Conservation (phyloP, 768 basidiomycete species). For the Tephrocybe sp. region DNA sequence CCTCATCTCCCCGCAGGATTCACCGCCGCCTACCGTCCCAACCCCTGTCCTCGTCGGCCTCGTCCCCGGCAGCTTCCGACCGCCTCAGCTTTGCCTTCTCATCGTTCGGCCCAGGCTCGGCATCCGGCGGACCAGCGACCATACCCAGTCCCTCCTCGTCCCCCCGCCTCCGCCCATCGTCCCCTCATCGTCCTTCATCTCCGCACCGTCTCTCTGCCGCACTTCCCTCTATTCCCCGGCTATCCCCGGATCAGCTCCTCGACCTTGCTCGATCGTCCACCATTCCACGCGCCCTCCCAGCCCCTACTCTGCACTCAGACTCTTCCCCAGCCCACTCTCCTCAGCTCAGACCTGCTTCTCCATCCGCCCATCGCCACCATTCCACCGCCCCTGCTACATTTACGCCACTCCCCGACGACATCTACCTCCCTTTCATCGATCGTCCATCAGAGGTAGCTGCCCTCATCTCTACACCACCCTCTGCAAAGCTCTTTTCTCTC, state of each 20-base stretch:
- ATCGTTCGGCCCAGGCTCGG: conserved; percentile 44
- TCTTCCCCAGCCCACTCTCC: conserved; percentile 18
- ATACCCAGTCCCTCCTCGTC: conserved; percentile 38
- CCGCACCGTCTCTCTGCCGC: conserved; percentile 37
- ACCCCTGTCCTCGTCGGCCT: conserved; percentile 24
- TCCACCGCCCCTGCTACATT: conserved; percentile 55
- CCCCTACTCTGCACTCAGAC: conserved; percentile 16
- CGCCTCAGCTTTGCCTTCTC: conserved; percentile 59
- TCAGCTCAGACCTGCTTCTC: conserved; percentile 21
- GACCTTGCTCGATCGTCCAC: conserved; percentile 69
- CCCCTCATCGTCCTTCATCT: conserved; percentile 38
- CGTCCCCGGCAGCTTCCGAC: conserved; percentile 18
- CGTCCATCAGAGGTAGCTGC: conserved; percentile 73
- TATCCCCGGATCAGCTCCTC: conserved; percentile 73
- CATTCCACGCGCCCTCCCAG: conserved; percentile 32
- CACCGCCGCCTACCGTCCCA: conserved; percentile 17
- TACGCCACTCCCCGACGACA: conserved; percentile 72
- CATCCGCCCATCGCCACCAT: conserved; percentile 11
- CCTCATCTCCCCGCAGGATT: conserved; percentile 22
- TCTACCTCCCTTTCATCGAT: conserved; percentile 86
- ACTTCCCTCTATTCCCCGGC: conserved; percentile 40
- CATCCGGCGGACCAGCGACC: conserved; percentile 20
- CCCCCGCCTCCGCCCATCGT: conserved; percentile 48
- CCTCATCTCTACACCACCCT: conserved; percentile 65
- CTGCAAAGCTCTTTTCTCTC: conserved; percentile 69